Evolutionary conservation across 306 rosid species (phyloP).

Genomic region (Fagus sylvatica): DNA sequence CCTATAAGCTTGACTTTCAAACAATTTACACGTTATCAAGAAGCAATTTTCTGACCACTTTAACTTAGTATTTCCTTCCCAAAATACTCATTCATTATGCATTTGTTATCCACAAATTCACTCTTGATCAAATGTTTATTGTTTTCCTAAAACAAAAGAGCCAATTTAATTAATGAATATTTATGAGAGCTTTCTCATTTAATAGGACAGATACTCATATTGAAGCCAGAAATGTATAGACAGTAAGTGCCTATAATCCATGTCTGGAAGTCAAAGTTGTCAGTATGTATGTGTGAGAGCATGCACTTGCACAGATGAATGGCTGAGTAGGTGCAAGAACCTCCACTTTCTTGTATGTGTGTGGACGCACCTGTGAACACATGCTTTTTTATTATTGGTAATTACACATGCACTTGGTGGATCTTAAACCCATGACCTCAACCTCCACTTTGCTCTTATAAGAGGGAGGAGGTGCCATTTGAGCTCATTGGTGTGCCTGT

Average conservation of each 20-base stretch:
- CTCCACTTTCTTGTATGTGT: not conserved
- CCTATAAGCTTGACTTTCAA: not conserved
- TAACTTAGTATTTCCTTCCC: not conserved
- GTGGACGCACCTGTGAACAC: not conserved
- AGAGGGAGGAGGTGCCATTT: too few species aligned
- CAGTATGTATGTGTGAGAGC: not conserved
- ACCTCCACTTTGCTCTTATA: too few species aligned
- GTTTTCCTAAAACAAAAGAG: not conserved
- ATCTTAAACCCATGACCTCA: too few species aligned
- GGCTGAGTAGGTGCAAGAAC: not conserved
- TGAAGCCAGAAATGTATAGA: too few species aligned
- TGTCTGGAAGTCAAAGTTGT: too few species aligned
- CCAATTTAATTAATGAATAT: too few species aligned
- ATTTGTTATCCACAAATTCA: not conserved
- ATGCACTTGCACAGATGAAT: not conserved
- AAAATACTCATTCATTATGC: not conserved
- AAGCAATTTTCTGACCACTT: not conserved
- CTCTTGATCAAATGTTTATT: not conserved
- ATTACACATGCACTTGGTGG: too few species aligned
- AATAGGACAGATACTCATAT: too few species aligned
- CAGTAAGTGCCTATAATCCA: too few species aligned
- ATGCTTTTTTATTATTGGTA: not conserved
- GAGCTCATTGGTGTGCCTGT: too few species aligned
- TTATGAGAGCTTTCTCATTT: too few species aligned
- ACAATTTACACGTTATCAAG: not conserved